phyloP scores from a whole-genome alignment of 768 basidiomycete genomes.

The Leccinum incarnatum region DNA sequence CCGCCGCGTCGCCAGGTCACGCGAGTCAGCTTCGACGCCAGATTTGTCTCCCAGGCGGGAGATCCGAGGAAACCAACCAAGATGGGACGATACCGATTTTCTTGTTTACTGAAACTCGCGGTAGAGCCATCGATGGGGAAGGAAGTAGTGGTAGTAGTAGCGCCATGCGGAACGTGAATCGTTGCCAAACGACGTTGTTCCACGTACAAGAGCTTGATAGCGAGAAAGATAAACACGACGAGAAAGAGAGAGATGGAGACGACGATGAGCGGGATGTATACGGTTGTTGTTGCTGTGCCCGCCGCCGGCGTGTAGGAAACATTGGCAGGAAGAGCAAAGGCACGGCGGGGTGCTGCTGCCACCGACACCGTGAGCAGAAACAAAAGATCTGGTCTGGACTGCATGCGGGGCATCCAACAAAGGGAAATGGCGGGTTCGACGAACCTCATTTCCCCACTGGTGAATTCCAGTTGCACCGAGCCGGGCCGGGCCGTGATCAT shows the following conservation, averaged over 20 bases:
- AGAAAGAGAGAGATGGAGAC: constrained; percentile 16
- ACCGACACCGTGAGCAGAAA: neutral
- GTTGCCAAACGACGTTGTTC: constrained; percentile 27
- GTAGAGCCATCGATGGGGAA: neutral
- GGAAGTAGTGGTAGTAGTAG: neutral
- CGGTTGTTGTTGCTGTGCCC: neutral
- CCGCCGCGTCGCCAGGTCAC: constrained; percentile 6
- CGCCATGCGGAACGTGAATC: constrained; percentile 18
- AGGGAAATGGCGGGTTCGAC: neutral
- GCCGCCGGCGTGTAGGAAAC: constrained; percentile 1
- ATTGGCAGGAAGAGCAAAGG: constrained; percentile 12
- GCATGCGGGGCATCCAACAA: neutral
- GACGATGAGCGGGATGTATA: constrained; percentile 12
- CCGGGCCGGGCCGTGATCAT: neutral
- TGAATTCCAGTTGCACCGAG: constrained; percentile 18
- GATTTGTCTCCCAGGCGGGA: constrained; percentile 29
- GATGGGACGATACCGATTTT: constrained; percentile 11
- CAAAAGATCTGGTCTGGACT: neutral
- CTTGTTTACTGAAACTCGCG: constrained; percentile 2
- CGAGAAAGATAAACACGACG: constrained; percentile 15
- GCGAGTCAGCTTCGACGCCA: constrained; percentile 14
- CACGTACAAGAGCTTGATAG: constrained; percentile 28
- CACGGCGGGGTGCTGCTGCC: neutral
- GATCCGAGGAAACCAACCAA: constrained; percentile 32
- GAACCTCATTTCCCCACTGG: neutral